A percentile compares a stretch with the other conserved stretches of the same genome.
Evolutionary conservation across 2,329 filamentous ascomycete genomes (phyloP).

Genomic region (Leptographium wingfieldii): DNA sequence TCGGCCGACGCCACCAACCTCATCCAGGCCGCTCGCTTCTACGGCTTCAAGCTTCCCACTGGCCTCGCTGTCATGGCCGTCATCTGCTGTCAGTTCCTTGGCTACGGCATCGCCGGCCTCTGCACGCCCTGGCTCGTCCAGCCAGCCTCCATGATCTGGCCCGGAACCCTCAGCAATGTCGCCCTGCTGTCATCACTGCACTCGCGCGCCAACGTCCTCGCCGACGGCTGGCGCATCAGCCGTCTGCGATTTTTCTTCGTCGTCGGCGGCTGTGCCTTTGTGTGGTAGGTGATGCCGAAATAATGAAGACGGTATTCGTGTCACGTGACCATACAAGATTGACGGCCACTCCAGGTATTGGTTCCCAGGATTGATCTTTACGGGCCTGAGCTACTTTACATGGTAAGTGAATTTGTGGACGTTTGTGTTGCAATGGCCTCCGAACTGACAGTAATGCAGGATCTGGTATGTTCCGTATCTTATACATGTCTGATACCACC

Average conservation of each 20-base stretch:
- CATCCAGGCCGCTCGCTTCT: constrained; percentile 29
- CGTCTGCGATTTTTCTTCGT: constrained; percentile 46
- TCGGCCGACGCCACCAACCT: constrained; percentile 32
- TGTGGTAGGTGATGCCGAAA: constrained; percentile 24
- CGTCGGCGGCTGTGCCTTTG: constrained; percentile 35
- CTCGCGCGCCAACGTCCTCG: constrained; percentile 22
- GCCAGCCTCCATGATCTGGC: constrained; percentile 26
- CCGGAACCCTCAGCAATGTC: constrained; percentile 23
- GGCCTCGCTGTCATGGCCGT: constrained; percentile 25
- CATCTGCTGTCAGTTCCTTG: constrained; percentile 24
- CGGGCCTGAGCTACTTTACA: constrained; percentile 47
- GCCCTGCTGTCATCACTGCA: constrained; percentile 25
- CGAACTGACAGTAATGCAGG: background rate
- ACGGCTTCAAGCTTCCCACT: constrained; percentile 25
- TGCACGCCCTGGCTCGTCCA: constrained; percentile 23
- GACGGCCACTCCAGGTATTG: constrained; percentile 26
- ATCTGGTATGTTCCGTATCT: constrained; percentile 2
- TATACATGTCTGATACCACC: background rate
- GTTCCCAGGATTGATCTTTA: constrained; percentile 51
- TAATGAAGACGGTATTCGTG: background rate
- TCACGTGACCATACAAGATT: background rate
- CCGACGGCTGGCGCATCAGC: constrained; percentile 39
- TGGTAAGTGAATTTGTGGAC: constrained; percentile 27
- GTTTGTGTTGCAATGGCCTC: background rate
- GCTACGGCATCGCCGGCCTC: constrained; percentile 26